phyloP scores from a whole-genome alignment of 23 red algal species.

The Pyropia haitanensis region DNA sequence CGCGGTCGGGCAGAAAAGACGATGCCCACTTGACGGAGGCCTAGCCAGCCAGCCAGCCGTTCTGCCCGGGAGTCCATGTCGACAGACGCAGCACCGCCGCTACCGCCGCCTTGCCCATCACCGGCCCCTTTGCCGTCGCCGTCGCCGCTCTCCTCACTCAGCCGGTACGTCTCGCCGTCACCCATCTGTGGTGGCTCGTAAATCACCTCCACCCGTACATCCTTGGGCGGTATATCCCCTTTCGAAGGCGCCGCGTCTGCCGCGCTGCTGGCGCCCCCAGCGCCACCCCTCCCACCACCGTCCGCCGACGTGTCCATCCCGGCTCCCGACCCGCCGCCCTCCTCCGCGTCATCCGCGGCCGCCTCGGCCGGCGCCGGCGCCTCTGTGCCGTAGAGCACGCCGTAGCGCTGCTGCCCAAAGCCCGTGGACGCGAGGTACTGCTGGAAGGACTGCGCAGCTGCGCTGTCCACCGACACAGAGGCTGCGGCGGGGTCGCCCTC shows the following conservation, averaged over 20 bases:
- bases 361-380: slow-evolving; percentile 25
- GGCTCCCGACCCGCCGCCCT: slow-evolving; percentile 2
- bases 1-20: slow-evolving; percentile 67
- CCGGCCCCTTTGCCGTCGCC: too few relatives aligned
- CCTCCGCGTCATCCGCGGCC: background rate
- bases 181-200: slow-evolving; percentile 92
- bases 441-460: slow-evolving; percentile 70
- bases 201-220: slow-evolving; percentile 52
- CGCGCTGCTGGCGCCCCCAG: too few relatives aligned
- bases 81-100: slow-evolving; percentile 15
- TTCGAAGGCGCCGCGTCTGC: too few relatives aligned
- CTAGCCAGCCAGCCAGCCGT: slow-evolving; percentile 47
- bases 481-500: slow-evolving; percentile 32
- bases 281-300: too few relatives aligned
- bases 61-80: slow-evolving; percentile 52
- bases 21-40: slow-evolving; percentile 60
- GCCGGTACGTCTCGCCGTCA: slow-evolving; percentile 40
- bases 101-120: too few relatives aligned
- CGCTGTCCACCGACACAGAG: slow-evolving; percentile 44
- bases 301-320: background rate
- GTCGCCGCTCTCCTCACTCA: background rate
- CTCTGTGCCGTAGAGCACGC: slow-evolving; percentile 62
- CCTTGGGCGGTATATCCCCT: too few relatives aligned
- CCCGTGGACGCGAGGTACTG: slow-evolving; percentile 44
- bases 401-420: slow-evolving; percentile 68